A percentile compares a stretch with the other conserved stretches of the same genome.
Evolutionary conservation across 306 rosid genomes (phyloP).

Genomic region (Bauhinia variegata): DNA sequence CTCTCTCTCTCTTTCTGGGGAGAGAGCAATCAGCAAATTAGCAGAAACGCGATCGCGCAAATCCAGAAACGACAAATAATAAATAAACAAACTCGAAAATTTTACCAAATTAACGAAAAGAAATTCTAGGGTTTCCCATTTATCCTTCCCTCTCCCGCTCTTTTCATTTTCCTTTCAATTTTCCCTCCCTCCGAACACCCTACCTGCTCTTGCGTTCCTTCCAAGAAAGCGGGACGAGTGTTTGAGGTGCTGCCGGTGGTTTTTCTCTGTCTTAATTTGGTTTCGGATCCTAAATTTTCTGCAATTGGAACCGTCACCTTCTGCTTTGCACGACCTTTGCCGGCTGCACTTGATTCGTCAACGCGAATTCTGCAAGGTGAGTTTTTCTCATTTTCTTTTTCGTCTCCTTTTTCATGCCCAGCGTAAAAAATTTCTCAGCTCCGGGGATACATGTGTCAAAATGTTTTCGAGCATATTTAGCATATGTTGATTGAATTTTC

Average conservation of each 20-base stretch:
- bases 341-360: conserved; percentile 37
- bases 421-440: background rate
- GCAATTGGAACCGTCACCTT: conserved; percentile 34
- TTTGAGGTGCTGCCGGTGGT: conserved; percentile 25
- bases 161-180: conserved; percentile 45
- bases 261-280: conserved; percentile 3
- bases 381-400: background rate
- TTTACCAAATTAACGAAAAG: too few species aligned
- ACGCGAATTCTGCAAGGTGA: conserved; percentile 50
- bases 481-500: background rate
- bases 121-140: conserved; percentile 50
- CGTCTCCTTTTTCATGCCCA: background rate
- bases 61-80: background rate
- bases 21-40: conserved; percentile 5
- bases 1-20: conserved; percentile 8
- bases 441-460: background rate
- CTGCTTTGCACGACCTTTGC: conserved; percentile 44
- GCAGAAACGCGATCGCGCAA: conserved; percentile 17
- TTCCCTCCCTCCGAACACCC: conserved; percentile 63
- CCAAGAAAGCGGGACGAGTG: conserved; percentile 30
- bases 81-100: too few species aligned
- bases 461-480: conserved; percentile 22
- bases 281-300: conserved; percentile 46
- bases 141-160: conserved; percentile 19
- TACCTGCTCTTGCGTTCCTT: conserved; percentile 44